Evolutionary conservation across 352 stramenopile genomes (phyloP).

Genomic region (Phytophthora fragariae): DNA sequence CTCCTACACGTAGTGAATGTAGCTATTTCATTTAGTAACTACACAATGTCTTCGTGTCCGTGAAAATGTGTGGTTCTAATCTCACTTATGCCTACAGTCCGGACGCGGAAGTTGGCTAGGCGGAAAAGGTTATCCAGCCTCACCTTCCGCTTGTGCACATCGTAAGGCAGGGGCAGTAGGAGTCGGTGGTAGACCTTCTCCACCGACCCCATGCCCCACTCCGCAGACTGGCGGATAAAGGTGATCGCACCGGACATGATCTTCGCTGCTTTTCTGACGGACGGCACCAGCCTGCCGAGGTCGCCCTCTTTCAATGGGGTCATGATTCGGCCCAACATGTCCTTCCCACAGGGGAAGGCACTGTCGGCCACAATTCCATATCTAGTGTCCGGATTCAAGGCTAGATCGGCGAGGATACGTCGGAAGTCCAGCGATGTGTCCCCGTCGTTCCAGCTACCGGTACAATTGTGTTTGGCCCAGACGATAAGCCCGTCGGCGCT

Average conservation of each 20-base stretch:
- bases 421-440: neutral
- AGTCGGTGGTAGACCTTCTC: too few relatives aligned
- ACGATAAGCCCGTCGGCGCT: slow-evolving; percentile 21
- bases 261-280: too few relatives aligned
- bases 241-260: too few relatives aligned
- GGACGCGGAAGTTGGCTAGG: neutral
- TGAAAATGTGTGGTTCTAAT: neutral
- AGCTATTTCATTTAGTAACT: too few relatives aligned
- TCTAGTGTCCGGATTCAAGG: neutral
- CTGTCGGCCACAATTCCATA: neutral
- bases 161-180: too few relatives aligned
- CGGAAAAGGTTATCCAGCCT: neutral
- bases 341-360: neutral
- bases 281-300: too few relatives aligned
- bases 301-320: too few relatives aligned
- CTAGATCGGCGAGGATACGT: neutral
- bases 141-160: neutral
- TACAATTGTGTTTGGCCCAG: slow-evolving; percentile 25
- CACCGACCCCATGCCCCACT: too few relatives aligned
- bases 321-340: too few relatives aligned
- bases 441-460: slow-evolving; percentile 21
- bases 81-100: neutral
- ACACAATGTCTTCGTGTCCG: neutral
- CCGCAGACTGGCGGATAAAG: too few relatives aligned
- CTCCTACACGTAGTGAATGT: too few relatives aligned